Conservation (phyloP, 192 early-diverging fungal species). For the Rhizophagus sp. region DNA sequence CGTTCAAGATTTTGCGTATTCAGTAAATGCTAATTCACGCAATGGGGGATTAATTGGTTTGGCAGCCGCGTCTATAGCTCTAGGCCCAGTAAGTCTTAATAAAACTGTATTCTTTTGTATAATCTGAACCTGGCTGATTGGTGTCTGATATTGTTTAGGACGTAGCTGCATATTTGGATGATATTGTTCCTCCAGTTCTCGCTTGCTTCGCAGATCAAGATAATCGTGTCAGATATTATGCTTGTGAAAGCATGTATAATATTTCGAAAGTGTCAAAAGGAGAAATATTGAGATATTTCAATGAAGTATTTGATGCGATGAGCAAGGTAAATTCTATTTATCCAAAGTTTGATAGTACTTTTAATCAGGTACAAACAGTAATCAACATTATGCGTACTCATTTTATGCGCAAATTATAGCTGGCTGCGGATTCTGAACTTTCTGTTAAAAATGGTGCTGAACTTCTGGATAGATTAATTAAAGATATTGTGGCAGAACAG, state of each 20-base stretch:
- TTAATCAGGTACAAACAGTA: not conserved
- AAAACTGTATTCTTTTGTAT: not conserved
- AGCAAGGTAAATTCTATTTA: constrained; percentile 65
- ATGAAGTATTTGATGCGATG: constrained; percentile 96
- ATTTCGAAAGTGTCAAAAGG: constrained; percentile 94
- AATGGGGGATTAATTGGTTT: constrained; percentile 95
- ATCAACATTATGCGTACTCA: not conserved
- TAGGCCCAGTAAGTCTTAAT: constrained; percentile 63
- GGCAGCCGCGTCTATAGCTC: constrained; percentile 84
- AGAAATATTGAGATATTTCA: constrained; percentile 88
- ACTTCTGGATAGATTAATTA: constrained; percentile 89
- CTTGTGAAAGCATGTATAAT: constrained; percentile 98
- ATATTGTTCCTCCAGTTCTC: constrained; percentile 92
- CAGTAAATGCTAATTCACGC: constrained; percentile 77
- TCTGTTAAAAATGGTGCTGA: constrained; percentile 96
- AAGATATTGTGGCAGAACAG: constrained; percentile 95
- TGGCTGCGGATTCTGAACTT: constrained; percentile 84
- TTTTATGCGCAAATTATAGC: constrained; percentile 43
- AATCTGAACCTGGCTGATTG: not conserved
- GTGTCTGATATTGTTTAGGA: constrained; percentile 37
- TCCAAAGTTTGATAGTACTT: constrained; percentile 12
- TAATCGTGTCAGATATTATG: constrained; percentile 94
- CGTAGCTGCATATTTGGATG: constrained; percentile 65
- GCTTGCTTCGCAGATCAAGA: constrained; percentile 92
- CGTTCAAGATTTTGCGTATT: constrained; percentile 88